These are phyloP conservation scores for Chytriomyces sp. DNA, from an alignment of 192 early-diverging fungal genomes.

Conservation along the genomic window DNA sequence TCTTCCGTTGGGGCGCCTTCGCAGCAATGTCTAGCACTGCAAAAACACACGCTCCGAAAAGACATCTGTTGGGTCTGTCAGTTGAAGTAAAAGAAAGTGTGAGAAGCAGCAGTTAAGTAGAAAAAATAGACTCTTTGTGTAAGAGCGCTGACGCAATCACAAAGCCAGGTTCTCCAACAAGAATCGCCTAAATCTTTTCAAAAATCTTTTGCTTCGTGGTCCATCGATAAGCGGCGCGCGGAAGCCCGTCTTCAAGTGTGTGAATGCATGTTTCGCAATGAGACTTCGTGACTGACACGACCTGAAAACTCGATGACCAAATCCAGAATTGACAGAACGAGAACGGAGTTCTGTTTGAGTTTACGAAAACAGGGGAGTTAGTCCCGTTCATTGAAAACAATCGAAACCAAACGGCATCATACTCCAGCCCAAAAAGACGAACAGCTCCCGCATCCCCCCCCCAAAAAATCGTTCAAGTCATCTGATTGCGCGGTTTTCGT, in stretches of 20 bases:
- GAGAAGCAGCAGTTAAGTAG: too few relatives aligned
- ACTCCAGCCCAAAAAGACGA: too few relatives aligned
- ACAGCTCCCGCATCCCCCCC: too few relatives aligned
- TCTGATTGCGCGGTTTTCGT: too few relatives aligned
- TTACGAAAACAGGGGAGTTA: too few relatives aligned
- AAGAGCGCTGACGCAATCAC: background rate
- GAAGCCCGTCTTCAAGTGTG: too few relatives aligned
- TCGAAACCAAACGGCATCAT: too few relatives aligned
- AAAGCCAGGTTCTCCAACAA: conserved; percentile 53
- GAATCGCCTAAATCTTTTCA: conserved; percentile 53
- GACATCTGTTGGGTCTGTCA: conserved; percentile 43
- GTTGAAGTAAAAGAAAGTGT: too few relatives aligned
- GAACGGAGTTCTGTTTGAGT: conserved; percentile 29
- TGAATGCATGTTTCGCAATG: conserved; percentile 17
- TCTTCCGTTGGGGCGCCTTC: conserved; percentile 48
- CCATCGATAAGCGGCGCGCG: too few relatives aligned
- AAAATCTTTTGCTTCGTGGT: conserved; percentile 39
- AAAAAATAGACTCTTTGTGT: too few relatives aligned
- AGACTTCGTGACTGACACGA: conserved; percentile 28
- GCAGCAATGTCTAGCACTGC: conserved; percentile 43
- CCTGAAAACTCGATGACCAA: conserved; percentile 29
- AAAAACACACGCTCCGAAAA: conserved; percentile 39
- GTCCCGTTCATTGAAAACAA: too few relatives aligned
- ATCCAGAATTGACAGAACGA: conserved; percentile 45
- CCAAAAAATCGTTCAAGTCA: too few relatives aligned